Conservation (phyloP, 139 green algal genomes). For the Coelastrella sp. region DNA sequence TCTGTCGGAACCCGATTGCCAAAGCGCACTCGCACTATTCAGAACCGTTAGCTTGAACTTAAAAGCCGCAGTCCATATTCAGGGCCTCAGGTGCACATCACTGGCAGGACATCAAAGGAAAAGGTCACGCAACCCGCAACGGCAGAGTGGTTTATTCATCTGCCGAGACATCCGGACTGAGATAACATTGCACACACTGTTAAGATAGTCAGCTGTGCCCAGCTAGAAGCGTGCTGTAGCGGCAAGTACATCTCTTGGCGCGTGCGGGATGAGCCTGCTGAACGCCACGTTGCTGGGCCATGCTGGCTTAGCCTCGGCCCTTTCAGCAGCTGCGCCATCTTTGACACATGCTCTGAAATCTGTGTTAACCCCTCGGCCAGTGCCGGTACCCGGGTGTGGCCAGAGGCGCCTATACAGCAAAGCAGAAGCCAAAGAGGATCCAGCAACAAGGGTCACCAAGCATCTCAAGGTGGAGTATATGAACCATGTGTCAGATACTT, state of each 20-base stretch:
- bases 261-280: conserved; percentile 12
- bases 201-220: no score
- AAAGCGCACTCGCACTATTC: no score
- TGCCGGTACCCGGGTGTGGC: background rate
- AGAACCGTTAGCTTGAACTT: no score
- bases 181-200: no score
- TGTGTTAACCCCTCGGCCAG: background rate
- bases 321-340: background rate
- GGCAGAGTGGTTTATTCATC: no score
- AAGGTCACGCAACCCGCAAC: no score
- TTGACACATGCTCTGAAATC: background rate
- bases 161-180: no score
- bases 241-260: background rate
- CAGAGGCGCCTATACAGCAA: background rate
- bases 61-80: no score
- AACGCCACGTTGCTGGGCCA: background rate
- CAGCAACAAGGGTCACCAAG: conserved; percentile 30
- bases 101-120: no score
- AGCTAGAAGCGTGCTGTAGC: background rate
- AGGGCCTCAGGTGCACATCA: no score
- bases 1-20: no score
- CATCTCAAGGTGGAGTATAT: conserved; percentile 29
- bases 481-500: background rate
- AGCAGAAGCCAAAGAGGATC: conserved; percentile 11
- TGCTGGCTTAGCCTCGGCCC: background rate